Base-by-base conservation (phyloP, 2,329 filamentous ascomycete species). In the Fusarium goolgardi region DNA sequence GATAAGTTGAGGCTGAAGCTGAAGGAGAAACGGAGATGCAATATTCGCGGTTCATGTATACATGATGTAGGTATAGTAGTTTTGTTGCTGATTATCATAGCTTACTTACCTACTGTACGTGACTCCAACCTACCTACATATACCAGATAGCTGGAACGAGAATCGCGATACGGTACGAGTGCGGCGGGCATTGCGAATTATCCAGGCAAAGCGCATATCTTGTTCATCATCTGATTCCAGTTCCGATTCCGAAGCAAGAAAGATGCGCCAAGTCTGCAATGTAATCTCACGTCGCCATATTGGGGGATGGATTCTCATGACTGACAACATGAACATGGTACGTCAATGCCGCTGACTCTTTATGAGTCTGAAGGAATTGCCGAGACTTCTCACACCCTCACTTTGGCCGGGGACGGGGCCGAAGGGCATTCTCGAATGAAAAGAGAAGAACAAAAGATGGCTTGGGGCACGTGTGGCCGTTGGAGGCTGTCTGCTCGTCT, bases 251-350 rank as follows among this genome's bases (percentile, higher is more conserved):
- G 18, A 45, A 45, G 41, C 39, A 18, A 9, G 11, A 34, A n/a
- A 27, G 18, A 23, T 35, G 4, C 29, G 27, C n/a, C 41, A 50
- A 44, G 40, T 32, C 49, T 62, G 53, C 49, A 45, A 45, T 39
- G 35, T 6, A 12, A 72, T 70, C 65, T 65, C 70, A 69, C 70
- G 70, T 55, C 44, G 41, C 21, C 45, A 67, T 56, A 32, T 67
- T 37, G 39, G 27, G 37, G 51, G 13, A 45, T 59, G 50, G 45
- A 59, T 62, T 58, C 46, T 40, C 47, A 34, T 59, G 65, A 63
- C 53, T n/a, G 25, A 20, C 35, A 27, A 20, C 25, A 21, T 21
- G 27, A 29, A 29, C 44, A 41, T 52, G 31, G 32, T 66, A 56
- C 50, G 55, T 61, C 29, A 47, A 44, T 8, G 35, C 35, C n/a